These are phyloP conservation scores for Coix lacrymajobi DNA, from an alignment of 176 grass and related monocot species.

Conservation along the genomic window DNA sequence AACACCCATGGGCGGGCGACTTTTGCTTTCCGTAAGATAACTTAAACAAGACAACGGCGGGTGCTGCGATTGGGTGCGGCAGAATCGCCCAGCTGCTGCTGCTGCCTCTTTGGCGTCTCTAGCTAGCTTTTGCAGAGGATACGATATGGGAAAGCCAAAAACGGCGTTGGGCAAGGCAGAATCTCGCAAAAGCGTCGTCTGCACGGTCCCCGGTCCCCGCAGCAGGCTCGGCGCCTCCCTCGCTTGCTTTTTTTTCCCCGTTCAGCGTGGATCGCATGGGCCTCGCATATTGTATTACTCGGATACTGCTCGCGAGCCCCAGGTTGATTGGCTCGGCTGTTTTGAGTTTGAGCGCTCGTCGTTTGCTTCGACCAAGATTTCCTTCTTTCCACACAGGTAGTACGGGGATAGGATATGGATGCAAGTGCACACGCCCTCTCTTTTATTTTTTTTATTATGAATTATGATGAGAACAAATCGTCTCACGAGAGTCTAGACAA, in stretches of 20 bases:
- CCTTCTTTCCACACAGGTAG: conserved; percentile 18
- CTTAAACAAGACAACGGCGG: not conserved
- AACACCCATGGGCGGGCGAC: no score
- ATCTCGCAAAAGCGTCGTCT: conserved; percentile 31
- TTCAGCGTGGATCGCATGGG: conserved; percentile 27
- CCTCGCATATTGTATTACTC: not conserved
- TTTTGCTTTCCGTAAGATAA: conserved; percentile 3
- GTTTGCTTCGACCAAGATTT: conserved; percentile 20
- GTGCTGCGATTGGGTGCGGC: conserved; percentile 8
- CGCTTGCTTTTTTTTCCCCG: no score
- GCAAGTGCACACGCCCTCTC: not conserved
- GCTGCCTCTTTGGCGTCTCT: not conserved
- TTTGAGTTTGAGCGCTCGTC: not conserved
- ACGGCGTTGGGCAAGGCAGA: conserved; percentile 27
- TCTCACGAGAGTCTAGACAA: not conserved
- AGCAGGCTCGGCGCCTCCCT: no score
- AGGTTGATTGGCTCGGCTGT: not conserved
- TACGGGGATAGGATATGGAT: not conserved
- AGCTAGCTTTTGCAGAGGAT: not conserved
- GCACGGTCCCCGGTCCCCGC: conserved; percentile 7
- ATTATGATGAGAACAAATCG: not conserved
- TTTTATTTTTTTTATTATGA: not conserved
- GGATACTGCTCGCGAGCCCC: not conserved
- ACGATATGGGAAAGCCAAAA: not conserved
- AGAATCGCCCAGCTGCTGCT: no score